A percentile compares a stretch with the other conserved stretches of the same genome.
Evolutionary conservation across 2,329 filamentous ascomycete genomes (phyloP).

Genomic region (Aaosphaeria arxii): DNA sequence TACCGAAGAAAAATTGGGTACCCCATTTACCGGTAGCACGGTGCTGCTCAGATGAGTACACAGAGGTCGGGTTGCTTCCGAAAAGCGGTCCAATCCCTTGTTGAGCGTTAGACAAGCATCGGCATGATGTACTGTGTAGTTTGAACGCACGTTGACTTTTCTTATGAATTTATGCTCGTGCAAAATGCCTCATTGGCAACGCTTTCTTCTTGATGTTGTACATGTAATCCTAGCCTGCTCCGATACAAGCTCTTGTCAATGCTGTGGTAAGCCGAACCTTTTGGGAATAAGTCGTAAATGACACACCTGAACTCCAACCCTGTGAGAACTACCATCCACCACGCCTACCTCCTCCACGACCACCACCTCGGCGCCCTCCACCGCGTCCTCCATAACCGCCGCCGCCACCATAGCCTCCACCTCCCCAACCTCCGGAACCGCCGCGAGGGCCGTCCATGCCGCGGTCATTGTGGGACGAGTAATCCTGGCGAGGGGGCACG

Average conservation of each 20-base stretch:
- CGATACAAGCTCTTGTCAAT: conserved; percentile 1
- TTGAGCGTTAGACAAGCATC: no score
- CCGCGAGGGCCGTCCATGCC: conserved; percentile 23
- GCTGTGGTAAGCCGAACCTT: conserved; percentile 31
- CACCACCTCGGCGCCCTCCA: conserved; percentile 15
- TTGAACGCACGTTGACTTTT: no score
- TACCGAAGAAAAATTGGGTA: no score
- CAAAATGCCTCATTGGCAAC: no score
- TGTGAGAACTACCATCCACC: conserved; percentile 25
- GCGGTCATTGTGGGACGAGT: conserved; percentile 14
- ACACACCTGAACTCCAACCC: conserved; percentile 36
- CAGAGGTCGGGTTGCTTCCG: no score
- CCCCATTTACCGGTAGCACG: no score
- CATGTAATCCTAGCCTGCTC: no score
- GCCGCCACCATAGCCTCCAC: conserved; percentile 16
- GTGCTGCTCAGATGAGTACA: no score
- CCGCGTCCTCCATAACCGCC: conserved; percentile 21
- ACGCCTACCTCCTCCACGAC: conserved; percentile 29
- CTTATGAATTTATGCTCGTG: no score
- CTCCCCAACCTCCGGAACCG: conserved; percentile 15
- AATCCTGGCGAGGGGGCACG: conserved; percentile 50
- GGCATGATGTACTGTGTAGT: no score
- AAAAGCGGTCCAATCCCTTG: no score
- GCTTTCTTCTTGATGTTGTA: no score
- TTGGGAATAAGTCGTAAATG: conserved; percentile 21